Percentiles rank a stretch among this genome's conserved stretches.
Conservation (phyloP, 164 flowering plant species). For the Santalum album region DNA sequence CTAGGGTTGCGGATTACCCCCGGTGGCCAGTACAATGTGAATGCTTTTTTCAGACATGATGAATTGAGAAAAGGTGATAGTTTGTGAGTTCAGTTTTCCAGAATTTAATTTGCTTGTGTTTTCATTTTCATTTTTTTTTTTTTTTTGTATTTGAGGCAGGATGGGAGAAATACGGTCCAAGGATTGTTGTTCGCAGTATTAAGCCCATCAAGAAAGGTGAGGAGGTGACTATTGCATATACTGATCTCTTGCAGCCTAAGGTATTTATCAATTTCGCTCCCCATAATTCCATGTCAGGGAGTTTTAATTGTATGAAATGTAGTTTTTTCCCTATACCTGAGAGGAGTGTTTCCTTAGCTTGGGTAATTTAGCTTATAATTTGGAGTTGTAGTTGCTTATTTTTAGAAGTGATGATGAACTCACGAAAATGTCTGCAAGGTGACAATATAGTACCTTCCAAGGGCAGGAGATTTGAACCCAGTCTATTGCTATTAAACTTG, state of each 20-base stretch:
- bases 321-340: too few species aligned
- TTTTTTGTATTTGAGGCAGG: conserved; percentile 13
- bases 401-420: too few species aligned
- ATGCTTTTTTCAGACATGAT: conserved; percentile 6
- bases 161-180: conserved; percentile 36
- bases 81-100: neutral
- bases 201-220: conserved; percentile 49
- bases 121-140: neutral
- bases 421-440: too few species aligned
- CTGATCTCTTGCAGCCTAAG: conserved; percentile 66
- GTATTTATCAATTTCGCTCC: conserved; percentile 17
- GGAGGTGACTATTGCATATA: conserved; percentile 53
- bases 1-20: conserved; percentile 19
- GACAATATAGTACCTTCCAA: too few species aligned
- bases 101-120: neutral
- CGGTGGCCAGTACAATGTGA: conserved; percentile 1
- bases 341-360: too few species aligned
- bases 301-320: too few species aligned
- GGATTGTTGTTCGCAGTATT: conserved; percentile 46
- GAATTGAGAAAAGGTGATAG: conserved; percentile 8
- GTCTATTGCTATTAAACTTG: too few species aligned
- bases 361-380: too few species aligned
- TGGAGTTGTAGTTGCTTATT: too few species aligned
- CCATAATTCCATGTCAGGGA: too few species aligned
- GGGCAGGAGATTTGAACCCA: too few species aligned